Evolutionary conservation across 2,329 filamentous ascomycete genomes (phyloP).

Genomic region (Meredithiella fracta): DNA sequence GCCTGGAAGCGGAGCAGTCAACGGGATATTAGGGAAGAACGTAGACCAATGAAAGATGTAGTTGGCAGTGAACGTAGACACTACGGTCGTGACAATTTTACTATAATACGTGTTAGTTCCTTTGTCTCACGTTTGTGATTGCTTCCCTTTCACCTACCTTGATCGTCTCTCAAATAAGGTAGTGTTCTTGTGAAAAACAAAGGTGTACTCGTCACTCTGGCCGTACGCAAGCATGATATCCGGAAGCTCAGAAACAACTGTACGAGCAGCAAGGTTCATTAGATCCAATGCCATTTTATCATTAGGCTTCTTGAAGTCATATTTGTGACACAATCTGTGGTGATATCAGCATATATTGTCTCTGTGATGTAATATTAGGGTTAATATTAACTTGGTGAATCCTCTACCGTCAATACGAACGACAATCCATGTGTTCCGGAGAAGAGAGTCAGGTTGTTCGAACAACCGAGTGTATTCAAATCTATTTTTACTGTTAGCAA

Average conservation of each 20-base stretch:
- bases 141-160: conserved; percentile 38
- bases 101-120: conserved; percentile 26
- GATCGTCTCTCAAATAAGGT: conserved; percentile 71
- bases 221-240: conserved; percentile 84
- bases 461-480: conserved; percentile 90
- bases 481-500: conserved; percentile 28
- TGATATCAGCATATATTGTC: background rate
- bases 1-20: conserved; percentile 63
- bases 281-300: conserved; percentile 73
- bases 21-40: conserved; percentile 53
- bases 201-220: conserved; percentile 89
- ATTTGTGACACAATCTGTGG: conserved; percentile 59
- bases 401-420: conserved; percentile 85
- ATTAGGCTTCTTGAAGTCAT: conserved; percentile 82
- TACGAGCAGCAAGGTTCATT: conserved; percentile 85
- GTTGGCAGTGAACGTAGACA: conserved; percentile 84
- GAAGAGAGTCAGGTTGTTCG: conserved; percentile 62
- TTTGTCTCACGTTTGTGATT: background rate
- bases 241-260: conserved; percentile 66
- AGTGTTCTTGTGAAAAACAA: conserved; percentile 72
- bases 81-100: conserved; percentile 80
- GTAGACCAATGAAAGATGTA: conserved; percentile 69
- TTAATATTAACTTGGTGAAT: conserved; percentile 65
- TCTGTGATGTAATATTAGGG: background rate
- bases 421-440: conserved; percentile 91